Evolutionary conservation across 805 yeast genomes (phyloP).

Genomic region (Candida dajiaensis): DNA sequence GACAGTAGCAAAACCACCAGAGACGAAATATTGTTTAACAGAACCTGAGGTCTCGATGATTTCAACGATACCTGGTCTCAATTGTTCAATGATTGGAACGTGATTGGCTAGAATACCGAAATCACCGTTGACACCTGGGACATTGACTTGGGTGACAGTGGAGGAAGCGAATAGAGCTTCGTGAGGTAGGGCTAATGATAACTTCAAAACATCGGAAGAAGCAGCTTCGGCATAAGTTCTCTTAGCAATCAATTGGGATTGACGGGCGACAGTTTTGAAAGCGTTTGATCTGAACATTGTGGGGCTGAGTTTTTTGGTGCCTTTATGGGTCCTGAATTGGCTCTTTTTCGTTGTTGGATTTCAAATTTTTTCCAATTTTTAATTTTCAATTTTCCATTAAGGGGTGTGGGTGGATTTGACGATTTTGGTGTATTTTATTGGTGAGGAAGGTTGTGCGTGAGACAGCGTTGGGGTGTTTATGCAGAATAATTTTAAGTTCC

Average conservation of each 20-base stretch:
- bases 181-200: conserved; percentile 90
- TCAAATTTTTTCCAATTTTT: neutral
- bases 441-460: neutral
- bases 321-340: neutral
- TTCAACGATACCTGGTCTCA: conserved; percentile 92
- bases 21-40: conserved; percentile 76
- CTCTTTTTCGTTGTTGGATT: neutral
- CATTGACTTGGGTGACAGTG: conserved; percentile 68
- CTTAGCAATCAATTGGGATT: conserved; percentile 48
- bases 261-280: conserved; percentile 24
- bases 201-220: conserved; percentile 66
- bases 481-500: neutral
- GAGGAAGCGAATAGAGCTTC: conserved; percentile 53
- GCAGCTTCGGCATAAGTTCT: conserved; percentile 90
- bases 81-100: conserved; percentile 95
- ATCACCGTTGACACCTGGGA: conserved; percentile 94
- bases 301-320: neutral
- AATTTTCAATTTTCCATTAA: neutral
- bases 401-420: conserved; percentile 1
- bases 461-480: neutral
- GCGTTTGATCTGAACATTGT: conserved; percentile 25
- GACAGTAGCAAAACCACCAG: conserved; percentile 96
- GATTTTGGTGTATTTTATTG: neutral
- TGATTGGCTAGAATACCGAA: conserved; percentile 96
- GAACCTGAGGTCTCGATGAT: conserved; percentile 73